These are phyloP conservation scores for Hordeum pubiflorum DNA, from an alignment of 202 grass and related monocot genomes.

Conservation along the genomic window DNA sequence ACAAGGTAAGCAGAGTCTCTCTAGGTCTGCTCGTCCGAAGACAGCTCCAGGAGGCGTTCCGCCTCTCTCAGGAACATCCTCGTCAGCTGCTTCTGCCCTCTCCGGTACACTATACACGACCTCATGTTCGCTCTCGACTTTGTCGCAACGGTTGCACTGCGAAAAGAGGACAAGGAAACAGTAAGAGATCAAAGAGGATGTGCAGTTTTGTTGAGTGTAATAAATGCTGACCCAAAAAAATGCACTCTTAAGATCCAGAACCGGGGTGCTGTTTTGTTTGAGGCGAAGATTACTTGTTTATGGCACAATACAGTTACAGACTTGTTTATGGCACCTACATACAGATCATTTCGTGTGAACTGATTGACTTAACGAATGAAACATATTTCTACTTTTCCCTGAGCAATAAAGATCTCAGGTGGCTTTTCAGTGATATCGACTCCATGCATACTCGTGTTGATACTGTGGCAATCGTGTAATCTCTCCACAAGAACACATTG, in stretches of 20 bases:
- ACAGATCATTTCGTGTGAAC: neutral
- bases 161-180: conserved; percentile 2
- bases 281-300: neutral
- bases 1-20: no score
- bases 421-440: neutral
- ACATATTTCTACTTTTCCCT: neutral
- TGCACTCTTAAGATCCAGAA: neutral
- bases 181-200: neutral
- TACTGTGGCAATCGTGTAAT: neutral
- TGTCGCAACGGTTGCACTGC: neutral
- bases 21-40: conserved; percentile 31
- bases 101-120: conserved; percentile 64
- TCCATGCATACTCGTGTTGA: neutral
- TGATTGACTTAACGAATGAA: neutral
- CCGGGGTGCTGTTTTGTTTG: neutral
- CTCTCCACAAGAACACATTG: neutral
- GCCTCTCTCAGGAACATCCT: conserved; percentile 68
- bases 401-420: neutral
- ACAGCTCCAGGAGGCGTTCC: conserved; percentile 54
- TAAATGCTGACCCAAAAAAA: neutral
- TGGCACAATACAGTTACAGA: no score
- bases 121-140: conserved; percentile 29
- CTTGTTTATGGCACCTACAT: no score
- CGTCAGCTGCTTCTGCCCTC: conserved; percentile 72
- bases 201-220: neutral